Base-by-base conservation (phyloP, 208 protist species). In the Spongospora subterranea region DNA sequence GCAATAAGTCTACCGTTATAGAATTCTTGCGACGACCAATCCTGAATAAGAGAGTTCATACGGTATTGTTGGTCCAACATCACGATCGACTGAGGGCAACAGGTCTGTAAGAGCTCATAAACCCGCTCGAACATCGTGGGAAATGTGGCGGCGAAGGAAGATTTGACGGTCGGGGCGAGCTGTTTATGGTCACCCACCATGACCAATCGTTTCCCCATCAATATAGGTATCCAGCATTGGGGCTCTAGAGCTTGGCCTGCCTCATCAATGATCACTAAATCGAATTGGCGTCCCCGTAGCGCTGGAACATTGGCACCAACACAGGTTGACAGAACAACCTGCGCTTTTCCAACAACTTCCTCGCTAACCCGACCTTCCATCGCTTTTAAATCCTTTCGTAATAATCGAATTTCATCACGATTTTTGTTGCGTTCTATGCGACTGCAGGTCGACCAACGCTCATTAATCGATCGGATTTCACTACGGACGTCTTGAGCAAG, bases 181-280 rank as follows among this genome's bases (percentile, higher is more conserved):
- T 91, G 88, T 0, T 88, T 38, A 45, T 91, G 88, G 46, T 92
- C 91, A 53, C 91, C 91, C 0, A 88, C 91, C 24, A 93, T 88
- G 29, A 93, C 91, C 40, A 89, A 60, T 29, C 71, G 46, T n/a
- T 88, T 24, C 35, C 76, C 46, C 1, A 35, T 50, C n/a, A 88
- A 54, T 45, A 88, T 43, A 65, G 91, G 54, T 39, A 93, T 90
- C 88, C 89, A 93, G 54, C 91, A 93, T 0, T 66, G 32, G 20
- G 60, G 35, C 88, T 93, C 91, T 17, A 91, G 77, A 43, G 64
- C 91, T 71, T 93, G 91, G 35, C 88, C 91, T 35, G 91, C 91
- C 39, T 93, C 91, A 71, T 93, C 91, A 32, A 93, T 91, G 29
- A 93, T 71, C 0, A 53, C 43, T 17, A 93, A 45, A 53, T 93